These are phyloP conservation scores for Haematococcus lacustris DNA, from an alignment of 139 green algal species.

Conservation along the genomic window DNA sequence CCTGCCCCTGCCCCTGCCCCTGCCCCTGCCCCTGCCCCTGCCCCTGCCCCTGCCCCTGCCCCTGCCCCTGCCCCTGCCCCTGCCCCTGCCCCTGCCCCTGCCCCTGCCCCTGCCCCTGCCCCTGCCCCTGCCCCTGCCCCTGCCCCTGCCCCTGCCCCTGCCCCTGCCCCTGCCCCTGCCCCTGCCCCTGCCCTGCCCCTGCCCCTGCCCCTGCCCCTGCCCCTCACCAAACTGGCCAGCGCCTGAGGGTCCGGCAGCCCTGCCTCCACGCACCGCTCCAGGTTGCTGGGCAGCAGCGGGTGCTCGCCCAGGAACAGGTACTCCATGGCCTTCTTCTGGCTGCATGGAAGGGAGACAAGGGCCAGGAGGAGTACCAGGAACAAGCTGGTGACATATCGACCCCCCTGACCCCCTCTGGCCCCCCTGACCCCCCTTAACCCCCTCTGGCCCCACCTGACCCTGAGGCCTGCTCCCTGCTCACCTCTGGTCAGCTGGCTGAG, in stretches of 20 bases:
- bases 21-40: too few relatives aligned
- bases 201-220: too few relatives aligned
- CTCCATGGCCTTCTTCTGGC: constrained; percentile 45
- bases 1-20: too few relatives aligned
- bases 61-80: too few relatives aligned
- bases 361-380: background rate
- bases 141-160: background rate
- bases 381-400: background rate
- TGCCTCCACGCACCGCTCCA: constrained; percentile 37
- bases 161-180: too few relatives aligned
- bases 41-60: too few relatives aligned
- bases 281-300: constrained; percentile 30
- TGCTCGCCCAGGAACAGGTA: constrained; percentile 57
- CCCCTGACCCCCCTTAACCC: background rate
- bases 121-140: background rate
- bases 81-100: background rate
- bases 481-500: background rate
- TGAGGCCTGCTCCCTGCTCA: background rate
- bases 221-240: background rate
- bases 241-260: constrained; percentile 23
- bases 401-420: background rate
- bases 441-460: background rate
- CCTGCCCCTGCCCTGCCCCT: too few relatives aligned
- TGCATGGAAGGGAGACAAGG: background rate
- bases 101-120: background rate